A percentile compares a stretch with the other conserved stretches of the same genome.
Evolutionary conservation across 2,329 filamentous ascomycete species (phyloP).

Genomic region (Immersiporthe knoxdaviesiana): DNA sequence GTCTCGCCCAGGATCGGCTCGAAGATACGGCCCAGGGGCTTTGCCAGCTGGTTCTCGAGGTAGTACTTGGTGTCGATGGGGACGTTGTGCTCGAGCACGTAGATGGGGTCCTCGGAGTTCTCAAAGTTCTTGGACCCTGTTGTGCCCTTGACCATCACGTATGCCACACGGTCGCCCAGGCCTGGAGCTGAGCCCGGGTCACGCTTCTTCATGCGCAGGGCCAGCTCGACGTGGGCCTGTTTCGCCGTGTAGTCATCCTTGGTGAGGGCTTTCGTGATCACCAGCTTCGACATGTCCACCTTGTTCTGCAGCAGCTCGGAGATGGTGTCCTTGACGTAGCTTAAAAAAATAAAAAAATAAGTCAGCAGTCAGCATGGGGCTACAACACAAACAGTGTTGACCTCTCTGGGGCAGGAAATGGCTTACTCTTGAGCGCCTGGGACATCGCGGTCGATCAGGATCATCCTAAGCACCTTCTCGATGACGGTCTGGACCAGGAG

Average conservation of each 20-base stretch:
- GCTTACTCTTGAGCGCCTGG: conserved; percentile 90
- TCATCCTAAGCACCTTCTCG: conserved; percentile 93
- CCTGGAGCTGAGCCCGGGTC: conserved; percentile 92
- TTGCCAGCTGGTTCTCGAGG: conserved; percentile 95
- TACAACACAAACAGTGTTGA: not conserved
- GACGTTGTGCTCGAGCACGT: conserved; percentile 94
- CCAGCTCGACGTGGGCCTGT: conserved; percentile 94
- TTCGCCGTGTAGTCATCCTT: conserved; percentile 90
- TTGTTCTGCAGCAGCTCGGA: conserved; percentile 96
- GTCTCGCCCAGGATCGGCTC: conserved; percentile 96
- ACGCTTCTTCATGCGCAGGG: conserved; percentile 94
- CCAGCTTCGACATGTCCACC: conserved; percentile 97
- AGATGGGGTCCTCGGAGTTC: conserved; percentile 95
- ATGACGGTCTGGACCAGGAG: conserved; percentile 95
- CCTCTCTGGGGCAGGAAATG: too few relatives aligned
- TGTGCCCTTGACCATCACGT: conserved; percentile 94
- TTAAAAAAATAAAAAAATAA: too few relatives aligned
- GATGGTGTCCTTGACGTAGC: conserved; percentile 95
- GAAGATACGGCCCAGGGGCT: conserved; percentile 93
- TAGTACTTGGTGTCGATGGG: conserved; percentile 99
- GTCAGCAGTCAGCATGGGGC: conserved; percentile 32
- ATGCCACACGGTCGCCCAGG: conserved; percentile 93
- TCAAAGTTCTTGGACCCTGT: conserved; percentile 94
- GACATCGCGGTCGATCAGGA: conserved; percentile 90
- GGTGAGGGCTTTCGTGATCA: conserved; percentile 95